Conservation (phyloP, 352 stramenopile species). For the Elongisporangium prolatum region DNA sequence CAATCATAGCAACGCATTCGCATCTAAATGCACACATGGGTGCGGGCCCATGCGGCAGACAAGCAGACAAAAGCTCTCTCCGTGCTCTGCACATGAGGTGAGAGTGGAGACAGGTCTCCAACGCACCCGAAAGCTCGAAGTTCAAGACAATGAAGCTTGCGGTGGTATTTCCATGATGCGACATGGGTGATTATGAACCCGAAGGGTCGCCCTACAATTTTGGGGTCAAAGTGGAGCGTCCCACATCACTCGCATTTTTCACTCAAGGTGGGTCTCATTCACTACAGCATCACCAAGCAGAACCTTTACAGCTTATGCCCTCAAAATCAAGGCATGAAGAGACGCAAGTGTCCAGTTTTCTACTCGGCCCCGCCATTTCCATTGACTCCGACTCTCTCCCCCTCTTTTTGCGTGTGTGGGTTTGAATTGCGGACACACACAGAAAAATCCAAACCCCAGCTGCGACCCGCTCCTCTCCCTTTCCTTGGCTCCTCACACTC, state of each 20-base stretch:
- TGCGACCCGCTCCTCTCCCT: background rate
- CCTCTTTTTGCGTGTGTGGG: background rate
- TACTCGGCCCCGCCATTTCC: background rate
- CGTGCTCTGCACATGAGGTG: background rate
- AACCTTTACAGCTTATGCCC: background rate
- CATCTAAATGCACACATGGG: background rate
- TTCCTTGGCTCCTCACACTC: background rate
- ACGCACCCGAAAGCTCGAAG: background rate
- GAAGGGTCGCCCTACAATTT: background rate
- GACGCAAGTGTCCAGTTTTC: background rate
- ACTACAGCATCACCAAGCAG: background rate
- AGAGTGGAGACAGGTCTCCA: background rate
- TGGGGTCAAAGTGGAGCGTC: background rate
- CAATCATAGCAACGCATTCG: slow-evolving; percentile 1
- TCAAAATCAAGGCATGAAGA: background rate
- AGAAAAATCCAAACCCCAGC: background rate
- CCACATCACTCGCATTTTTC: background rate
- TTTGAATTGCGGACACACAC: background rate
- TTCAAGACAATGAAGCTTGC: background rate
- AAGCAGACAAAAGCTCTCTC: background rate
- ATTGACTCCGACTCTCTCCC: background rate
- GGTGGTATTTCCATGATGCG: background rate
- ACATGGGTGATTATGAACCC: background rate
- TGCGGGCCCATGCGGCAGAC: background rate
- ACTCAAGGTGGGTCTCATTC: background rate